These are phyloP conservation scores for Spongiforma sp. DNA, from an alignment of 1,284 basidiomycete species.

Conservation along the genomic window DNA sequence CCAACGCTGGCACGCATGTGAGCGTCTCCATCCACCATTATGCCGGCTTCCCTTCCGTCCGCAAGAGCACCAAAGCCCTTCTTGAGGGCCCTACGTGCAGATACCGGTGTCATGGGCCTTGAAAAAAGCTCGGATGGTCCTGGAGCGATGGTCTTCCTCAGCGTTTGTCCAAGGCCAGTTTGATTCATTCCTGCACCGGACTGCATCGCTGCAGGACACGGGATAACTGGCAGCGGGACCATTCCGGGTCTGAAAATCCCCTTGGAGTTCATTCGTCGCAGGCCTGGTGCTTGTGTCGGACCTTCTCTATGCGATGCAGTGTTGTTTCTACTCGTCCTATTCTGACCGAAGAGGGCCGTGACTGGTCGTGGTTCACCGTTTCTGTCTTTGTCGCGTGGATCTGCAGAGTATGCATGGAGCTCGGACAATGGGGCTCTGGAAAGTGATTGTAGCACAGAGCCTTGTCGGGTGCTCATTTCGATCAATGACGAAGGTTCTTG, in stretches of 20 bases:
- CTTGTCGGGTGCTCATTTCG: constrained; percentile 33
- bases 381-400: constrained; percentile 13
- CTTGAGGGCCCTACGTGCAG: too few relatives aligned
- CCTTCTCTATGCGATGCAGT: constrained; percentile 1
- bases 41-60: too few relatives aligned
- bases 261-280: too few relatives aligned
- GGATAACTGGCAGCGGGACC: constrained; percentile 33
- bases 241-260: too few relatives aligned
- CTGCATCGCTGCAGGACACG: constrained; percentile 17
- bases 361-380: constrained; percentile 31
- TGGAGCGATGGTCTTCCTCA: constrained; percentile 15
- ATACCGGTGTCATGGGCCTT: constrained; percentile 25
- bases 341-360: constrained; percentile 28
- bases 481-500: background rate
- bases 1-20: too few relatives aligned
- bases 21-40: too few relatives aligned
- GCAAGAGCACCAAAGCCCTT: too few relatives aligned
- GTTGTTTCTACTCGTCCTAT: constrained; percentile 10
- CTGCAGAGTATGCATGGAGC: constrained; percentile 5
- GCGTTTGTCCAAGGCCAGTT: constrained; percentile 21
- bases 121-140: constrained; percentile 19
- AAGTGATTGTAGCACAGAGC: constrained; percentile 27
- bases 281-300: constrained; percentile 8
- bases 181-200: constrained; percentile 6
- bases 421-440: constrained; percentile 17